phyloP scores from a whole-genome alignment of 495 filamentous ascomycete species.

The Sordaria brevicollis region DNA sequence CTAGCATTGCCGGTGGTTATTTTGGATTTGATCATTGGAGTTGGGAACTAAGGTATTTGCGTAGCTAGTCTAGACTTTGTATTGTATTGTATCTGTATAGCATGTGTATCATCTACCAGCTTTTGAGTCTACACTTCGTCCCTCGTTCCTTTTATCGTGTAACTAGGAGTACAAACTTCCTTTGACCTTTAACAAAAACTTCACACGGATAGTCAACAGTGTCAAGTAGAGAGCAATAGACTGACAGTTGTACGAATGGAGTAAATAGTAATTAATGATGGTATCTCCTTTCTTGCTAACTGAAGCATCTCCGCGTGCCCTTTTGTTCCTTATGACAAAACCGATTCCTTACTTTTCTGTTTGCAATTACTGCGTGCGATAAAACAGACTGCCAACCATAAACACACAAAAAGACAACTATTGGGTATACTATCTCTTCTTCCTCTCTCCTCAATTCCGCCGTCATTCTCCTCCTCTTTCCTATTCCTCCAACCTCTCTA shows the following conservation, averaged over 20 bases:
- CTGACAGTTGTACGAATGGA: background rate
- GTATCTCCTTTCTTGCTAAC: background rate
- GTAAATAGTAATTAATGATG: background rate
- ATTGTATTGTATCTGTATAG: background rate
- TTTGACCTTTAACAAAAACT: background rate
- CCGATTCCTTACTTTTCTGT: background rate
- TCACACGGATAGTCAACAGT: background rate
- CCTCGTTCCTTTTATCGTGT: no score
- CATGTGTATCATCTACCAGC: background rate
- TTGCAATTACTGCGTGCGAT: background rate
- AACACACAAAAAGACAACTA: background rate
- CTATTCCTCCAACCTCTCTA: background rate
- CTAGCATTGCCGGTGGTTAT: no score
- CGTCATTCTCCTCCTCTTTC: background rate
- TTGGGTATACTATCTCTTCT: background rate
- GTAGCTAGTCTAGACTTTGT: background rate
- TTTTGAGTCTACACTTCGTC: background rate
- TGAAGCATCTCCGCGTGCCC: background rate
- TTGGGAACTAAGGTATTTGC: background rate
- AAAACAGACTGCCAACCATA: background rate
- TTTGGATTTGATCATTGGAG: background rate
- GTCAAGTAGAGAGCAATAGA: background rate
- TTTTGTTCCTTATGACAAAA: background rate
- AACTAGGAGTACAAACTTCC: background rate
- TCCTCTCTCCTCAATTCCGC: background rate